These are phyloP conservation scores for Rugonectria rugulosa DNA, from an alignment of 2,329 filamentous ascomycete species.

Conservation along the genomic window DNA sequence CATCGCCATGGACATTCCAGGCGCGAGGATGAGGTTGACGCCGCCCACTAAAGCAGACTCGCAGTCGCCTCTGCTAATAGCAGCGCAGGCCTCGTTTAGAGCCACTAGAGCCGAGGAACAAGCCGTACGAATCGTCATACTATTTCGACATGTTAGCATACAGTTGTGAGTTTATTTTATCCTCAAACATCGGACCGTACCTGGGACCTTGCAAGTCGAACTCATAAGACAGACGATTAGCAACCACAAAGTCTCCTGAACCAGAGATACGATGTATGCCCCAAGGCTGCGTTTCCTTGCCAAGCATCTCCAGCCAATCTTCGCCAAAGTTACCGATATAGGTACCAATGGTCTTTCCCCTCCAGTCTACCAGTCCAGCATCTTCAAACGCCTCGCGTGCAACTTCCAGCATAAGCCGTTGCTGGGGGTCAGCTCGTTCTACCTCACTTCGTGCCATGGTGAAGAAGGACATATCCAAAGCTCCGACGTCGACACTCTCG, in stretches of 20 bases:
- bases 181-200: background rate
- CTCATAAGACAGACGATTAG: background rate
- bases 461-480: constrained; percentile 10
- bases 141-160: background rate
- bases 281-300: background rate
- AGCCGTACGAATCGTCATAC: background rate
- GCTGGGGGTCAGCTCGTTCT: background rate
- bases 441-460: constrained; percentile 1
- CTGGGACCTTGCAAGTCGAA: background rate
- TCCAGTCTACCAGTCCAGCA: background rate
- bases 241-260: background rate
- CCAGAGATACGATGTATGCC: background rate
- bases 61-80: constrained; percentile 19
- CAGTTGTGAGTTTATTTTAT: background rate
- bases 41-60: constrained; percentile 35
- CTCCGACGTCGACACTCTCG: background rate
- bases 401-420: background rate
- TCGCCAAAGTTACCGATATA: background rate
- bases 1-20: constrained; percentile 28
- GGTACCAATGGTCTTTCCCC: background rate
- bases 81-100: constrained; percentile 12
- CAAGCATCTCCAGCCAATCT: background rate
- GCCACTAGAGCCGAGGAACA: background rate
- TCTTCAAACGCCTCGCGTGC: background rate
- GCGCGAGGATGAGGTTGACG: constrained; percentile 30